phyloP scores from a whole-genome alignment of 2,329 filamentous ascomycete genomes.

The Paradendryphiella salina region DNA sequence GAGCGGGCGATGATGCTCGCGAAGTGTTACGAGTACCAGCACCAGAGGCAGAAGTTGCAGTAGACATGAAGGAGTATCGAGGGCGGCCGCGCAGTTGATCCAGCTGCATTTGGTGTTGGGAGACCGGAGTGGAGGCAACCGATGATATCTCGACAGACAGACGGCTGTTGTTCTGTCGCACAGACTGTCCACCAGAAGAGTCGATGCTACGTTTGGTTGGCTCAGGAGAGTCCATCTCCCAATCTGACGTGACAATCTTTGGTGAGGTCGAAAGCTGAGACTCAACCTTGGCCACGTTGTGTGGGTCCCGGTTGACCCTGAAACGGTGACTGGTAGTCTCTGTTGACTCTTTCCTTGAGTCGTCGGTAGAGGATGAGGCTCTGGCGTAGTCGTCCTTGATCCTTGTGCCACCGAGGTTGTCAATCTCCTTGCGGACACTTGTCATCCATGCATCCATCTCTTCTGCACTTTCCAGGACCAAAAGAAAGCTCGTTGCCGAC shows the following conservation, averaged over 20 bases:
- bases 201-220: constrained; percentile 37
- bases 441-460: constrained; percentile 79
- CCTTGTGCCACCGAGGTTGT: constrained; percentile 68
- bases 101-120: constrained; percentile 42
- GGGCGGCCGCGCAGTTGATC: constrained; percentile 46
- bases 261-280: constrained; percentile 39
- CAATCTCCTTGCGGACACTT: constrained; percentile 69
- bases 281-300: constrained; percentile 39
- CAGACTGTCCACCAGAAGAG: constrained; percentile 36
- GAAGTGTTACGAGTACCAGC: constrained; percentile 42
- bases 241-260: constrained; percentile 37
- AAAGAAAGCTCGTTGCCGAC: constrained; percentile 65
- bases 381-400: constrained; percentile 34
- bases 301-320: constrained; percentile 42
- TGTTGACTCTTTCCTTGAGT: constrained; percentile 28
- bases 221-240: constrained; percentile 35
- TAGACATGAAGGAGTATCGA: constrained; percentile 45
- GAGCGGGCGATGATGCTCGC: constrained; percentile 42
- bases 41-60: constrained; percentile 41
- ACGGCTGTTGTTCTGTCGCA: constrained; percentile 31
- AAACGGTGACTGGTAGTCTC: constrained; percentile 46
- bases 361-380: constrained; percentile 37
- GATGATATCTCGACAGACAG: constrained; percentile 44
- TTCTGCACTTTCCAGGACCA: constrained; percentile 72
- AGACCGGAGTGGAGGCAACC: constrained; percentile 40